A percentile compares a stretch with the other conserved stretches of the same genome.
Evolutionary conservation across 2,329 filamentous ascomycete genomes (phyloP).

Genomic region (Fusarium sacchari): DNA sequence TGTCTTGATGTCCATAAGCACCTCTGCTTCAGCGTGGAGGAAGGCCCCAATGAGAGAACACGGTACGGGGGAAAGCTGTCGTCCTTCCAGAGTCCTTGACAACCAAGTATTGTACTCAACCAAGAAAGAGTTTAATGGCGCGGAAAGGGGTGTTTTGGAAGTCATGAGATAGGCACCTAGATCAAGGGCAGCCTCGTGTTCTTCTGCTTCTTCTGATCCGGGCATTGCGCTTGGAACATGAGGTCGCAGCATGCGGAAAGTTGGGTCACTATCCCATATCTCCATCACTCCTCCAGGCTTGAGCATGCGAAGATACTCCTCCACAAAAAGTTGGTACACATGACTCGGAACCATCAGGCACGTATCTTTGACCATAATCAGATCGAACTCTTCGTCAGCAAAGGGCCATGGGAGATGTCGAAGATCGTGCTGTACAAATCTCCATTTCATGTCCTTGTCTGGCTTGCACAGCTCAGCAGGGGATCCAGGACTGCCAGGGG

Average conservation of each 20-base stretch:
- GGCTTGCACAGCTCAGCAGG: slow-evolving; percentile 57
- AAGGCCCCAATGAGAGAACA: slow-evolving; percentile 81
- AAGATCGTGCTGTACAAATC: slow-evolving; percentile 88
- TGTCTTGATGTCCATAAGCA: slow-evolving; percentile 73
- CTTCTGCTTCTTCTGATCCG: slow-evolving; percentile 55
- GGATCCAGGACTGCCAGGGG: slow-evolving; percentile 53
- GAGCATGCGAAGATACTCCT: slow-evolving; percentile 81
- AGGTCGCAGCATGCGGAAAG: slow-evolving; percentile 83
- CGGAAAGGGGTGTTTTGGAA: slow-evolving; percentile 82
- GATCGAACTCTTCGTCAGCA: slow-evolving; percentile 81
- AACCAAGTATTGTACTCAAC: slow-evolving; percentile 88
- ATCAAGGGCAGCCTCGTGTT: slow-evolving; percentile 71
- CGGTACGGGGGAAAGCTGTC: slow-evolving; percentile 77
- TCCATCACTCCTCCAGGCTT: slow-evolving; percentile 83
- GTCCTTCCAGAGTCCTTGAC: slow-evolving; percentile 75
- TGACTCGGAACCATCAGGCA: slow-evolving; percentile 72
- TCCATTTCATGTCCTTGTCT: slow-evolving; percentile 83
- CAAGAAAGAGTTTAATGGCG: slow-evolving; percentile 83
- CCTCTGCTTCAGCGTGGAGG: slow-evolving; percentile 82
- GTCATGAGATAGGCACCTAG: slow-evolving; percentile 87
- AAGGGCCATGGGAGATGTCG: slow-evolving; percentile 81
- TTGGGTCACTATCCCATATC: slow-evolving; percentile 89
- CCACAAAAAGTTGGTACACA: slow-evolving; percentile 65
- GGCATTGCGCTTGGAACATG: slow-evolving; percentile 68
- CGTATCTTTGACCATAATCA: slow-evolving; percentile 89